A percentile compares a stretch with the other conserved stretches of the same genome.
Evolutionary conservation across 352 stramenopile species (phyloP).

Genomic region (Phytopythium kandeliae): DNA sequence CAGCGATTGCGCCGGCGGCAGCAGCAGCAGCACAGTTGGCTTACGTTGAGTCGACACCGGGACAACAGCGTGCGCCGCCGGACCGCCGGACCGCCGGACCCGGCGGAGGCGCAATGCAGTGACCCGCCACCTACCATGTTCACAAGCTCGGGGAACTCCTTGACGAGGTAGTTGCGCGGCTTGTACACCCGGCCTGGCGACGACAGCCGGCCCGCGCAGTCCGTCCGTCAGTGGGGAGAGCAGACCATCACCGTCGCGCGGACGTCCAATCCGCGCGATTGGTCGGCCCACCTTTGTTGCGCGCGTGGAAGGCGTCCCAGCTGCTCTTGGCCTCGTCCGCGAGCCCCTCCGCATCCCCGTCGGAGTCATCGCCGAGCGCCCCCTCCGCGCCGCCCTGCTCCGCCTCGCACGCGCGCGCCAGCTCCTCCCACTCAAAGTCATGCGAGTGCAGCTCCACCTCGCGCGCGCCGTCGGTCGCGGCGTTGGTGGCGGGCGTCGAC

Average conservation of each 20-base stretch:
- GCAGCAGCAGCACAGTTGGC: too few relatives aligned
- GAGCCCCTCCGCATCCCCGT: conserved; percentile 21
- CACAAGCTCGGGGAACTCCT: conserved; percentile 76
- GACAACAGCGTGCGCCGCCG: too few relatives aligned
- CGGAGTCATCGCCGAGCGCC: background rate
- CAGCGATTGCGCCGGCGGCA: background rate
- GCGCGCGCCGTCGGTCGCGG: conserved; percentile 6
- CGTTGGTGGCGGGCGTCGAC: background rate
- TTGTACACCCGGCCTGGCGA: conserved; percentile 71
- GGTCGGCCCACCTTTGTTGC: conserved; percentile 60
- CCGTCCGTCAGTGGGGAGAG: too few relatives aligned
- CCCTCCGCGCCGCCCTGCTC: conserved; percentile 16
- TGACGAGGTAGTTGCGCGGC: conserved; percentile 74
- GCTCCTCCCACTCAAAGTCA: conserved; percentile 75
- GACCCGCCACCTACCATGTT: conserved; percentile 11
- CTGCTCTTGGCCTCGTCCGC: conserved; percentile 50
- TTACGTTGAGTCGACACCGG: background rate
- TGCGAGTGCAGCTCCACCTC: conserved; percentile 64
- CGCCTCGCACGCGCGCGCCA: conserved; percentile 39
- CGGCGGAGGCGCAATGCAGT: too few relatives aligned
- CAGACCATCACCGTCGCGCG: background rate
- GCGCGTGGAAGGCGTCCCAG: conserved; percentile 74
- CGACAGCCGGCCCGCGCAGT: background rate
- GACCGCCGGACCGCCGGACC: too few relatives aligned
- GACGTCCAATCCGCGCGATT: background rate